Base-by-base conservation (phyloP, 352 stramenopile genomes). In the Thraustochytrium sp. region DNA sequence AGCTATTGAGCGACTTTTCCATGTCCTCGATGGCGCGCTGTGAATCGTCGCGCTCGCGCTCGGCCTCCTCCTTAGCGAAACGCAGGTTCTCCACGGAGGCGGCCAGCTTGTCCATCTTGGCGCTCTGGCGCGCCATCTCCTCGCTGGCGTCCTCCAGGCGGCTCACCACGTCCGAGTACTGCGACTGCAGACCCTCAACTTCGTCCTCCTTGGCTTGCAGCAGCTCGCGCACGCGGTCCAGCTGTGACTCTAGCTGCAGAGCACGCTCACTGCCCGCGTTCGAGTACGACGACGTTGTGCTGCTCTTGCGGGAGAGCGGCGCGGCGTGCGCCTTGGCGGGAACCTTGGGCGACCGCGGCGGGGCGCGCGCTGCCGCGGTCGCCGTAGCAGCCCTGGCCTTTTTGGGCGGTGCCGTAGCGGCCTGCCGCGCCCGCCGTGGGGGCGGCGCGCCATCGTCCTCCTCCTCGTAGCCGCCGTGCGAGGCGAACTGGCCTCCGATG, bases 141-240 rank as follows among this genome's bases (percentile, higher is more conserved):
- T 80, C 68, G 13, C 11, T 80, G 8, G 68, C 42, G 46, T 80
- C 40, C 29, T 80, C 68, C 11, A 63, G 31, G 18, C 68, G 26
- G 68, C 49, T 31, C 16, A 80, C 68, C 9, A 51, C 53, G 4
- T 80, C 37, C 8, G 44, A 63, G 46, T 80, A 80, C 37, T 36
- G 23, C n/a, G 13, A 8, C 53, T 63, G 48, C 42, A 80, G 53
- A 4, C 16, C 53, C 26, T 44, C 68, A 13, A 55, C 40, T 26
- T 80, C 68, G 23, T 80, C 68, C 51, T 80, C 68, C 53, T 80
- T 80, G 26, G 46, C 34, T 23, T 46, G 34, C 51, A 80, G 38
- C 4, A 80, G 42, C 21, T 53, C 68, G 13, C 46, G 68, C 9
- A 80, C 31, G 18, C 31, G 18, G 31, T 75, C 68, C 23, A 80